Percentiles rank a stretch among this genome's conserved stretches.
Evolutionary conservation across 108 stramenopile genomes (phyloP).

Genomic region (Cylindrotheca fusiformis): DNA sequence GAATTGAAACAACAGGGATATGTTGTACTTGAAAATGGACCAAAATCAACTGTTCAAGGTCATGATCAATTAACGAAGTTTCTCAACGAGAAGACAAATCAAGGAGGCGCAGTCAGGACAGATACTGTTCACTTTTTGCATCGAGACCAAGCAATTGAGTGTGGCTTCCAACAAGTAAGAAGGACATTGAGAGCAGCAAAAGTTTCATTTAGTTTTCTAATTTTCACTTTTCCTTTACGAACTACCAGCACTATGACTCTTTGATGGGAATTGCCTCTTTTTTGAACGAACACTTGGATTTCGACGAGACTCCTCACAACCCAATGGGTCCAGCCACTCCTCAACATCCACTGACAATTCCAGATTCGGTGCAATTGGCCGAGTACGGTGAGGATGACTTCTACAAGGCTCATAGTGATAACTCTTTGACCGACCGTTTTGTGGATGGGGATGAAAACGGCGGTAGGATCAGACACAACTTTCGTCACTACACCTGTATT

Average conservation of each 20-base stretch:
- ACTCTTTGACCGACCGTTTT: slow-evolving; percentile 5
- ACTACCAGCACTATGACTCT: slow-evolving; percentile 25
- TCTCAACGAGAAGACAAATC: slow-evolving; percentile 17
- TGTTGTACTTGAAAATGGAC: slow-evolving; percentile 25
- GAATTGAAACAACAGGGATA: slow-evolving; percentile 25
- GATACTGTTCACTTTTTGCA: slow-evolving; percentile 38
- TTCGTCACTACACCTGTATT: slow-evolving; percentile 33
- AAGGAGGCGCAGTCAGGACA: slow-evolving; percentile 15
- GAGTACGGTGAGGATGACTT: slow-evolving; percentile 36
- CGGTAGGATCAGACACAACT: slow-evolving; percentile 18
- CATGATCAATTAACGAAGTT: slow-evolving; percentile 7
- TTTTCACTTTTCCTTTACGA: neutral
- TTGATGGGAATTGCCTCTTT: slow-evolving; percentile 32
- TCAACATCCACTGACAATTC: slow-evolving; percentile 32
- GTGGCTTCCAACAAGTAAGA: slow-evolving; percentile 22
- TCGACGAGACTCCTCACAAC: neutral
- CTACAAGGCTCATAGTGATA: slow-evolving; percentile 39
- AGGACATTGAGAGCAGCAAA: too few species aligned
- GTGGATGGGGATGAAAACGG: neutral
- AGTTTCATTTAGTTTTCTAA: too few species aligned
- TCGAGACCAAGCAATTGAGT: slow-evolving; percentile 19
- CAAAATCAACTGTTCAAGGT: slow-evolving; percentile 5
- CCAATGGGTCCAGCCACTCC: slow-evolving; percentile 35
- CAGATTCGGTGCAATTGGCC: slow-evolving; percentile 30
- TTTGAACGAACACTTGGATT: slow-evolving; percentile 29